phyloP scores from a whole-genome alignment of 495 filamentous ascomycete genomes.

The Podospora tetraspora region DNA sequence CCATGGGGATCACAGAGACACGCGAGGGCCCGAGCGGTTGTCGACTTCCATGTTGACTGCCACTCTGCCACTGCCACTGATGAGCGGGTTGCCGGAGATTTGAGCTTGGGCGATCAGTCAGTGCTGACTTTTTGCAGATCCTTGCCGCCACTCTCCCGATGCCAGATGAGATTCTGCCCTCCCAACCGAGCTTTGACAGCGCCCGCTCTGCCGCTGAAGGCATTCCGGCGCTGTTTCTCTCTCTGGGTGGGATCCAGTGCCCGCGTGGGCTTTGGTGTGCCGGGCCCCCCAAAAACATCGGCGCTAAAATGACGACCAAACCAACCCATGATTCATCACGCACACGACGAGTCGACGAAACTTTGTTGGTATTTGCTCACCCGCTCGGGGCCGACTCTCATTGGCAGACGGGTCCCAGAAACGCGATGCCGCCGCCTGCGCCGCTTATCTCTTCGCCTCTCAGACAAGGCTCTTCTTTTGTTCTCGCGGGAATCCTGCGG shows the following conservation, averaged over 20 bases:
- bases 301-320: background rate
- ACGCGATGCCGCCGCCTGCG: background rate
- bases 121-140: background rate
- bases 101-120: background rate
- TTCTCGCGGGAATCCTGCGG: background rate
- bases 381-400: background rate
- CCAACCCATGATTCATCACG: background rate
- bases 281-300: background rate
- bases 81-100: background rate
- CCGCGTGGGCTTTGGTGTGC: background rate
- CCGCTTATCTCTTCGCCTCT: slow-evolving; percentile 11
- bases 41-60: background rate
- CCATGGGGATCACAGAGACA: background rate
- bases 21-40: background rate
- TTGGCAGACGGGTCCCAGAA: background rate
- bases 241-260: background rate
- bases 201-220: background rate
- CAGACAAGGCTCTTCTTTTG: background rate
- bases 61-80: no score
- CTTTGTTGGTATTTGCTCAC: no score
- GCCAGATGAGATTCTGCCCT: background rate
- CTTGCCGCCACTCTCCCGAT: background rate
- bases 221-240: background rate
- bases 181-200: background rate
- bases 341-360: no score